A percentile compares a stretch with the other conserved stretches of the same genome.
These are phyloP conservation scores for Rhodamnia rubescens DNA, from an alignment of 345 rosid genomes.

Conservation along the genomic window DNA sequence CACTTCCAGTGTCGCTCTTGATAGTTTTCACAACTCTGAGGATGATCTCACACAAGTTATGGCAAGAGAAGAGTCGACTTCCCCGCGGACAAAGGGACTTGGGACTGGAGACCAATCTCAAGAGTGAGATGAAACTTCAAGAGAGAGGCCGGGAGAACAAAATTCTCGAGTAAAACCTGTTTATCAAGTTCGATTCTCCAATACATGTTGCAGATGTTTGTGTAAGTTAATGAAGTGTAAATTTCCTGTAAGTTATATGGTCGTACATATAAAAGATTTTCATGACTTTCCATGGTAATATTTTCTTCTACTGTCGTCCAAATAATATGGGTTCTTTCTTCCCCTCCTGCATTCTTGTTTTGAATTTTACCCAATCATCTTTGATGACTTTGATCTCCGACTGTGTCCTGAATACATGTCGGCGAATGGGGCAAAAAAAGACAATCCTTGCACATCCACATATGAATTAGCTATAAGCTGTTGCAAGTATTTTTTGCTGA, in stretches of 20 bases:
- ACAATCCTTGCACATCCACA: background rate
- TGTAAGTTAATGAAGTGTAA: slow-evolving; percentile 5
- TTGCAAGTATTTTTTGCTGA: background rate
- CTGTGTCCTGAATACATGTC: background rate
- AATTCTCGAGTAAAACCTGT: background rate
- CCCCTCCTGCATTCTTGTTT: background rate
- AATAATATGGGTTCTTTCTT: background rate
- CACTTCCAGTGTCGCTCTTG: background rate
- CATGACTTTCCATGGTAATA: background rate
- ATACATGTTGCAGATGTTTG: background rate
- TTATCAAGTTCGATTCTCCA: background rate
- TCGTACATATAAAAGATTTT: background rate
- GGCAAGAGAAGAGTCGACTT: background rate
- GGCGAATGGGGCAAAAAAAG: background rate
- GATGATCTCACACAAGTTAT: background rate
- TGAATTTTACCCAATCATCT: background rate
- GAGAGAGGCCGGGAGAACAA: background rate
- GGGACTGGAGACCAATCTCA: background rate
- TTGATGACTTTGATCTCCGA: background rate
- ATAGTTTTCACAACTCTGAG: background rate
- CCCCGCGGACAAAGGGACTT: background rate
- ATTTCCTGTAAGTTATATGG: slow-evolving; percentile 1
- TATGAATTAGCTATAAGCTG: background rate
- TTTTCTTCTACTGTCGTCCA: background rate
- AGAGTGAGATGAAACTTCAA: background rate